phyloP scores from a whole-genome alignment of 306 rosid species.

The Vachellia collinsii region DNA sequence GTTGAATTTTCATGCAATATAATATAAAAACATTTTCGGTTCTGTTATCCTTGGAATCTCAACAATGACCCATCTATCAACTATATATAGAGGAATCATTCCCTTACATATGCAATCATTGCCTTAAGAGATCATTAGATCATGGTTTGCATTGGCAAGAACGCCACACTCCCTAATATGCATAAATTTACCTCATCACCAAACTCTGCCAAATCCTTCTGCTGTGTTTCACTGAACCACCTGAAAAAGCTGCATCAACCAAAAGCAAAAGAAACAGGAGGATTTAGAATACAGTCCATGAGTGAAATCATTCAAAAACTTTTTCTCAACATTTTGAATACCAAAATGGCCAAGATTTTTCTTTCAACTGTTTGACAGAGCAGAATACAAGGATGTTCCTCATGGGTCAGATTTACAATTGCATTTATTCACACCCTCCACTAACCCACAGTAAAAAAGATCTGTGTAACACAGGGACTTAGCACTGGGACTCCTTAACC shows the following conservation, averaged over 20 bases:
- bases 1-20: background rate
- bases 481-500: background rate
- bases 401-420: background rate
- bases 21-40: background rate
- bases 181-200: slow-evolving; percentile 56
- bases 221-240: slow-evolving; percentile 67
- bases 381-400: slow-evolving; percentile 13
- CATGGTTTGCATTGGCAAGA: background rate
- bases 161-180: background rate
- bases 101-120: no score
- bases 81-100: background rate
- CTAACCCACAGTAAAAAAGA: background rate
- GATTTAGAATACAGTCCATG: background rate
- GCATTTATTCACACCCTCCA: background rate
- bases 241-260: slow-evolving; percentile 63
- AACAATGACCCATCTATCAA: background rate
- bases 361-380: background rate
- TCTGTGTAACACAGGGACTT: background rate
- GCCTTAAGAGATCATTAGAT: background rate
- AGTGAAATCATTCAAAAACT: slow-evolving; percentile 10
- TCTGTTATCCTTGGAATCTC: background rate
- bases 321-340: background rate
- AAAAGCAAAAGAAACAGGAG: slow-evolving; percentile 8
- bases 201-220: slow-evolving; percentile 51
- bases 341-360: background rate